A percentile compares a stretch with the other conserved stretches of the same genome.
phyloP scores from a whole-genome alignment of 352 stramenopile genomes.

The Phytophthora cryptogea region DNA sequence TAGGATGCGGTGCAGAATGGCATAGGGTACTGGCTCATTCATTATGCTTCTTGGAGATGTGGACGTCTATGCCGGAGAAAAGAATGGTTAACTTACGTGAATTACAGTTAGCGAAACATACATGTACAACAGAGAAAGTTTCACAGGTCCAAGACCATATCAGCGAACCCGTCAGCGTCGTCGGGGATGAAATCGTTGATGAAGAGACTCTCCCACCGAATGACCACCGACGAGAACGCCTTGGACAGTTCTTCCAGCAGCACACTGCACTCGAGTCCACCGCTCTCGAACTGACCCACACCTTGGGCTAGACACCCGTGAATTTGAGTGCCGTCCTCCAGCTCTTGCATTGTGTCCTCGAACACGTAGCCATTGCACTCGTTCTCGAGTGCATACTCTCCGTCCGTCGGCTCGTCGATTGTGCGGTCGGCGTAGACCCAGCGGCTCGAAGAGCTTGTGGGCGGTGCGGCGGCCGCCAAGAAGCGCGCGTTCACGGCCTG shows the following conservation, averaged over 20 bases:
- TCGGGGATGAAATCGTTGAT: constrained; percentile 69
- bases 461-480: constrained; percentile 43
- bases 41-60: background rate
- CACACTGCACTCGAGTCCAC: constrained; percentile 44
- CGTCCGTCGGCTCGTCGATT: constrained; percentile 44
- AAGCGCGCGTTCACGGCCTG: constrained; percentile 58
- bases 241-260: constrained; percentile 66
- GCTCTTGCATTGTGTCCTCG: constrained; percentile 47
- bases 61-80: constrained; percentile 16
- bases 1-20: constrained; percentile 13
- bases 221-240: constrained; percentile 66
- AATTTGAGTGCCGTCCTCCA: constrained; percentile 40
- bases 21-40: constrained; percentile 9
- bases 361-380: constrained; percentile 77
- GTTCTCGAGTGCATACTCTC: constrained; percentile 53
- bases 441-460: constrained; percentile 43
- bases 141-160: constrained; percentile 51
- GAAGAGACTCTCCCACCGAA: constrained; percentile 73
- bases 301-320: constrained; percentile 61
- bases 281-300: constrained; percentile 57
- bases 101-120: constrained; percentile 24
- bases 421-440: constrained; percentile 60
- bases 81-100: constrained; percentile 20
- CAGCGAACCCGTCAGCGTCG: constrained; percentile 37
- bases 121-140: constrained; percentile 1